Evolutionary conservation across 192 early-diverging fungal species (phyloP).

Genomic region (Kappamyces sp.): DNA sequence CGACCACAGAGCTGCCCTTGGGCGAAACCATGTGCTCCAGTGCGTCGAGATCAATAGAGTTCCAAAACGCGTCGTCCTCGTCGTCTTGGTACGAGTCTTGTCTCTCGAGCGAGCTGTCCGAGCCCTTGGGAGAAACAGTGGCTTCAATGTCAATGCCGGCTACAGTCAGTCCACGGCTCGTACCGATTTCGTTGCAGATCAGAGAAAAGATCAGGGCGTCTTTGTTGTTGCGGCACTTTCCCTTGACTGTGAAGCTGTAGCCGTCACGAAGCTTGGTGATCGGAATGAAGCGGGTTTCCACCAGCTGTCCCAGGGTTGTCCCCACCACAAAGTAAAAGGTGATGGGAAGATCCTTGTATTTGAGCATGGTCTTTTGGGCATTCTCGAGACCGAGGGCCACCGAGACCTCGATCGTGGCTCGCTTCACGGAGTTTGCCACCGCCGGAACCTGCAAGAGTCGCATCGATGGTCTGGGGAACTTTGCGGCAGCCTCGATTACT

Average conservation of each 20-base stretch:
- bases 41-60: background rate
- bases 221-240: background rate
- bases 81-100: background rate
- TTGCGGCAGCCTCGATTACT: constrained; percentile 15
- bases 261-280: no score
- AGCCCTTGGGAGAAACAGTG: background rate
- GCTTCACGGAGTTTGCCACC: constrained; percentile 10
- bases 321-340: no score
- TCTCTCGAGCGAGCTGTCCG: background rate
- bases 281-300: no score
- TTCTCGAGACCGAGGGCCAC: constrained; percentile 24
- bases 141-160: background rate
- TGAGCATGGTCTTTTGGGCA: no score
- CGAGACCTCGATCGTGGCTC: constrained; percentile 28
- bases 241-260: background rate
- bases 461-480: background rate
- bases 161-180: no score
- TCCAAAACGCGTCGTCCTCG: constrained; percentile 7
- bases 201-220: background rate
- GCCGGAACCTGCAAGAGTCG: constrained; percentile 22
- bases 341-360: no score
- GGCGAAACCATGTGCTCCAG: background rate
- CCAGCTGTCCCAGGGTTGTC: no score
- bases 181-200: constrained; percentile 6
- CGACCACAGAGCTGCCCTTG: no score